Base-by-base conservation (phyloP, 2,329 filamentous ascomycete species). In the Acephala macrosclerotiorum region DNA sequence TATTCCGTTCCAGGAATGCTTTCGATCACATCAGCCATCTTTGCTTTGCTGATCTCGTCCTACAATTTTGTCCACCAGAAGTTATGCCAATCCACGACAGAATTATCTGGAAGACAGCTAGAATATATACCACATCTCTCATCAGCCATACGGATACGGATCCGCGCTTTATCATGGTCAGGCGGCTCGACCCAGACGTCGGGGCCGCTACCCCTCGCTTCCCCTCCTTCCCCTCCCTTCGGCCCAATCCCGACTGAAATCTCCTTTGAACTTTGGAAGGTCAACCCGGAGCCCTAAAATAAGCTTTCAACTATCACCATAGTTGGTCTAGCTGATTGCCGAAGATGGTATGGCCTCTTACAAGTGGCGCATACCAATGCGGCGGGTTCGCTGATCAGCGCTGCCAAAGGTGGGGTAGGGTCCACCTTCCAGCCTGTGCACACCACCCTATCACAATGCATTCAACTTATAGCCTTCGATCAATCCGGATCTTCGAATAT, bases 401-500 rank as follows among this genome's bases (percentile, higher is more conserved):
- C 18, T n/a, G 49, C 26, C 49, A 53, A 53, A 53, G 49, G 49
- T 53, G 49, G 49, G 49, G 49, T 49, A 11, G 26, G 25, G 26
- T 12, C 33, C 33, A 11, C 25, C 49, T 25, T 29, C 14, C 49
- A 53, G 5, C 18, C 18, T n/a, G n/a, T n/a, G n/a, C 12, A 53
- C 26, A 14, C 49, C 49, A 18, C 12, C 25, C 49, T 53, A 33
- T 53, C 22, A 26, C 49, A 18, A 29, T 16, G 49, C 22, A 29
- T 26, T 29, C 49, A 16, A 29, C 25, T 1, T 18, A 1, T 3
- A 16, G 14, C 7, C 18, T 7, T 33, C 12, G 3, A 5, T 29
- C 12, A 25, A 7, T 33, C 26, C 33, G 25, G 25, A 53, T 33
- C 29, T 25, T 33, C 14, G 3, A 33, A 53, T 33, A 16, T 16